Evolutionary conservation across 495 filamentous ascomycete genomes (phyloP).

Genomic region (Trichoderma erinaceum): DNA sequence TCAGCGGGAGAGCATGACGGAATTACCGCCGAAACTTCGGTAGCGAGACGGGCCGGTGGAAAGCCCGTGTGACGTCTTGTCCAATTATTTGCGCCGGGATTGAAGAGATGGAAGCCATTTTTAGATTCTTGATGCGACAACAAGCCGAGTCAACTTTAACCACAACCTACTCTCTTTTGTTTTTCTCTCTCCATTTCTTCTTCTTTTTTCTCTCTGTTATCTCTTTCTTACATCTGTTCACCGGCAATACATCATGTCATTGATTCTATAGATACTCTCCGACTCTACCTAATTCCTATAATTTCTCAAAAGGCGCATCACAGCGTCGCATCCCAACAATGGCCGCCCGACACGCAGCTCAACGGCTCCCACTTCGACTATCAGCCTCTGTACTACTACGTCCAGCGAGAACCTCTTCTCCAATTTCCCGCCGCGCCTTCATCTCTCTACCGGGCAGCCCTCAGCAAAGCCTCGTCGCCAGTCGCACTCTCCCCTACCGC

Average conservation of each 20-base stretch:
- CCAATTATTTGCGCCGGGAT: background rate
- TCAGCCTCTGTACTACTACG: background rate
- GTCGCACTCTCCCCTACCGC: constrained; percentile 74
- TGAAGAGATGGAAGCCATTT: background rate
- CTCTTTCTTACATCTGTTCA: too few species aligned
- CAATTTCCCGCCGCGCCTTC: constrained; percentile 27
- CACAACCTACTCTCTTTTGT: too few species aligned
- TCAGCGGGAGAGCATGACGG: background rate
- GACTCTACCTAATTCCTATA: background rate
- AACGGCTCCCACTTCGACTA: background rate
- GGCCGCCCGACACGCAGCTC: background rate
- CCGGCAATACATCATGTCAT: too few species aligned
- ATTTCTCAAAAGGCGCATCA: background rate
- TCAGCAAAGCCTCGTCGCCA: constrained; percentile 58
- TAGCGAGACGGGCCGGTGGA: background rate
- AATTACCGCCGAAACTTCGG: constrained; percentile 7
- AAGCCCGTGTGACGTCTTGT: background rate
- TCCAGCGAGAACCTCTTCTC: background rate
- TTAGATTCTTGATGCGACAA: background rate
- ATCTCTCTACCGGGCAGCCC: constrained; percentile 33
- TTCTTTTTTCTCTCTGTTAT: too few species aligned
- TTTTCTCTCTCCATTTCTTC: too few species aligned
- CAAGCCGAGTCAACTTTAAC: too few species aligned
- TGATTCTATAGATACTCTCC: background rate
- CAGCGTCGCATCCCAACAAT: background rate